These are phyloP conservation scores for Clarkia xantiana DNA, from an alignment of 345 rosid species.

Conservation along the genomic window DNA sequence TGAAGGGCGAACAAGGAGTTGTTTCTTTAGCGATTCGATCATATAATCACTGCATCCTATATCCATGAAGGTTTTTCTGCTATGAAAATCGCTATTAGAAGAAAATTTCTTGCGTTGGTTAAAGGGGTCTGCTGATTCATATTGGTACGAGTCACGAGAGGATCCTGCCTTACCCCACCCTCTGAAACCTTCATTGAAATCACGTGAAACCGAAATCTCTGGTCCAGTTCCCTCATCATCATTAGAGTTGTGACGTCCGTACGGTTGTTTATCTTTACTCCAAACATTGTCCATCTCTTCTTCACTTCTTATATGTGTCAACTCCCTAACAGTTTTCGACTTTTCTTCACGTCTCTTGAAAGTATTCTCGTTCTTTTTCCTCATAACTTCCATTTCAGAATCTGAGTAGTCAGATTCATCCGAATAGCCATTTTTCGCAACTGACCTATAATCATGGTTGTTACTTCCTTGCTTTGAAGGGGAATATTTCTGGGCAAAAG, in stretches of 20 bases:
- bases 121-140: constrained; percentile 12
- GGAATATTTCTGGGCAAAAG: constrained; percentile 33
- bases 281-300: constrained; percentile 2
- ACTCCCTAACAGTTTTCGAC: constrained; percentile 5
- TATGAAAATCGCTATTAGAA: constrained; percentile 43
- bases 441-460: constrained; percentile 11
- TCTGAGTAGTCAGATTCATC: constrained; percentile 3
- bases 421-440: background rate
- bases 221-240: constrained; percentile 14
- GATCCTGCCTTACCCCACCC: constrained; percentile 40
- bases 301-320: constrained; percentile 4
- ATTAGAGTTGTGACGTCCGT: constrained; percentile 8
- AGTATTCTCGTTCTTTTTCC: constrained; percentile 17
- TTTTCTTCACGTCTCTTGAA: constrained; percentile 6
- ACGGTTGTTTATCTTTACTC: background rate
- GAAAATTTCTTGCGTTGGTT: constrained; percentile 17
- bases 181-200: constrained; percentile 28
- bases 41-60: constrained; percentile 60
- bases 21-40: constrained; percentile 51
- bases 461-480: constrained; percentile 17
- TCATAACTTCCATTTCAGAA: constrained; percentile 13
- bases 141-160: constrained; percentile 2
- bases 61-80: constrained; percentile 51
- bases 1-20: constrained; percentile 52
- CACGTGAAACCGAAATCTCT: constrained; percentile 16